Base-by-base conservation (phyloP, 371 early-diverging fungal species). In the Mucor racemosus region DNA sequence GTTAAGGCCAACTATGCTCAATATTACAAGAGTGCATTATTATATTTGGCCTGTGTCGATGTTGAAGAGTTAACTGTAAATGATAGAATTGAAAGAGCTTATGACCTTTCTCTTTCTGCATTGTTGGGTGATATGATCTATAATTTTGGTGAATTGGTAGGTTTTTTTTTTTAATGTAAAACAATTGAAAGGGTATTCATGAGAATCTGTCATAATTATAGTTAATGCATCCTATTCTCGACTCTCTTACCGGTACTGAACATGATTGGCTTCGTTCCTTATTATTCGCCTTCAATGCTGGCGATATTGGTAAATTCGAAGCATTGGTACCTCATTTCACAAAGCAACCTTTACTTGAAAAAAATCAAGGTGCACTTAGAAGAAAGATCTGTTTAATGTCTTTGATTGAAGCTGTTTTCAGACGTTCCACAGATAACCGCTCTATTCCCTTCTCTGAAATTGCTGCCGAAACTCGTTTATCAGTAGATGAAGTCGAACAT, bases 381-480 rank as follows among this genome's bases (percentile, higher is more conserved):
- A 95, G 96, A 79, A 99, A 99, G 83, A 93, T 99, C 55, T 93
- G 98, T 62, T 84, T 98, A 66, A 98, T 98, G 97, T 92, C 98
- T 0, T 84, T 99, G 58, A 93, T 98, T 66, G 98, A 98, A 76
- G 83, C 91, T 0, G 92, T 97, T 36, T 99, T 99, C 79, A 91
- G 89, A 75, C 90, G 95, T 35, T 87, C 82, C 60, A 91, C 93
- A 19, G 93, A 93, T 50, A 85, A 89, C 70, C 88, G 96, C n/a
- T 77, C 81, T 1, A 88, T 98, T 58, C 81, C 94, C 5, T 98
- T 99, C 79, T 75, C 76, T 13, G 89, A 81, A n/a, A 92, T 99
- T 65, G 92, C 97, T 8, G 84, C 90, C 10, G 96, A 95, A 76
- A 95, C 95, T 7, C 85, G 92, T 59, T 81, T 99, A 59, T 88